Percentiles rank a stretch among this genome's conserved stretches.
These are phyloP conservation scores for Tubosaeta sp. DNA, from an alignment of 768 basidiomycete species.

Conservation along the genomic window DNA sequence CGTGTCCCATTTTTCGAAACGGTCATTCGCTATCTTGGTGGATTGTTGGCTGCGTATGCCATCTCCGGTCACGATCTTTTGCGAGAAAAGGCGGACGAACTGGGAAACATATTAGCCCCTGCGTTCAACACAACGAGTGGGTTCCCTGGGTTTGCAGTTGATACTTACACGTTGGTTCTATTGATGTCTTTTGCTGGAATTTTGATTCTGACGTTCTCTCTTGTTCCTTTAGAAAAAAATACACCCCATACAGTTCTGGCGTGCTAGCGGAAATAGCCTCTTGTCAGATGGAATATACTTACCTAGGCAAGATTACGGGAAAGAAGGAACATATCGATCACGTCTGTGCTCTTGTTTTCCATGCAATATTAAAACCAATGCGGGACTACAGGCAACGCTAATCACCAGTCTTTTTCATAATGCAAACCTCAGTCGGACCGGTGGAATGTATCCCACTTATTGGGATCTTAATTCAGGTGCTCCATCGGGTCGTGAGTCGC, in stretches of 20 bases:
- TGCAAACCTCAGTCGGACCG: slow-evolving; percentile 41
- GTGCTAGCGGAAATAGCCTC: slow-evolving; percentile 75
- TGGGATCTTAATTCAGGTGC: slow-evolving; percentile 50
- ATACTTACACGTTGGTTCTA: slow-evolving; percentile 49
- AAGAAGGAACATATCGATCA: slow-evolving; percentile 57
- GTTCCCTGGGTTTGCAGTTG: slow-evolving; percentile 65
- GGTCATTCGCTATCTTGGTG: slow-evolving; percentile 85
- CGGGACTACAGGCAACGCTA: slow-evolving; percentile 37
- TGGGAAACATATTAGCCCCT: slow-evolving; percentile 63
- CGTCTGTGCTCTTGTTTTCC: slow-evolving; percentile 33
- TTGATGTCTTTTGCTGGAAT: neutral
- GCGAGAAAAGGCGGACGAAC: slow-evolving; percentile 68
- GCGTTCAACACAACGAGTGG: slow-evolving; percentile 69
- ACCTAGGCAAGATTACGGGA: slow-evolving; percentile 74
- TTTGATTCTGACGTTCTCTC: too few species aligned
- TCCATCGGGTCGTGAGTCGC: slow-evolving; percentile 44
- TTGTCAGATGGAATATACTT: slow-evolving; percentile 80
- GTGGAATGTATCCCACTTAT: slow-evolving; percentile 58
- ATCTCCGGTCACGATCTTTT: slow-evolving; percentile 62
- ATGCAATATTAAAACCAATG: neutral
- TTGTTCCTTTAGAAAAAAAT: neutral
- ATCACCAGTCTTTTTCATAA: slow-evolving; percentile 45
- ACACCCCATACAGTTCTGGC: slow-evolving; percentile 20
- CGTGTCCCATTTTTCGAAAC: slow-evolving; percentile 71
- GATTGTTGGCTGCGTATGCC: slow-evolving; percentile 77